Conservation (phyloP, 768 basidiomycete species). For the Hebeloma cylindrosporum region DNA sequence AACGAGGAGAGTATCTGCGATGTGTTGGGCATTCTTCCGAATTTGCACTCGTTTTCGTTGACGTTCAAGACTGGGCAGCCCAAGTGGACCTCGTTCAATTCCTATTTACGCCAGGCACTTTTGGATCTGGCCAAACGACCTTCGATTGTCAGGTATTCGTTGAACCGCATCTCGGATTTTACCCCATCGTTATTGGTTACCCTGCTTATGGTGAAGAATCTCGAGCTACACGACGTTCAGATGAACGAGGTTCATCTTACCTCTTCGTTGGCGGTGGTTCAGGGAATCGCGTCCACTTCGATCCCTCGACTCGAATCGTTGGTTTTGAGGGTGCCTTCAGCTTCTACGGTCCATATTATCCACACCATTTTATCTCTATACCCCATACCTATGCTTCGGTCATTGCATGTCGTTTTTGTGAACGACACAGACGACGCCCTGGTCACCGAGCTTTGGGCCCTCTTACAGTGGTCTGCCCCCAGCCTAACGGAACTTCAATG, state of each 20-base stretch:
- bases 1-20: conserved; percentile 21
- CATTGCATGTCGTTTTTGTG: conserved; percentile 11
- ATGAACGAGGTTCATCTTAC: conserved; percentile 11
- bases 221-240: conserved; percentile 15
- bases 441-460: conserved; percentile 16
- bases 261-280: conserved; percentile 13
- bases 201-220: conserved; percentile 11
- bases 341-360: conserved; percentile 15
- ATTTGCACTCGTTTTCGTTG: conserved; percentile 13
- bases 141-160: conserved; percentile 6
- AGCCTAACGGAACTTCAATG: conserved; percentile 20
- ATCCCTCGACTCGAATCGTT: conserved; percentile 11
- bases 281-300: conserved; percentile 12
- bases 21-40: conserved; percentile 16
- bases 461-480: conserved; percentile 20
- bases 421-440: conserved; percentile 13
- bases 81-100: conserved; percentile 15
- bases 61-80: conserved; percentile 19
- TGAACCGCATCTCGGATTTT: conserved; percentile 17
- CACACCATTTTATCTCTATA: conserved; percentile 11
- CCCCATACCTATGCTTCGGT: conserved; percentile 14
- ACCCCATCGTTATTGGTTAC: conserved; percentile 21
- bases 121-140: conserved; percentile 16
- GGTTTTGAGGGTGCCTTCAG: conserved; percentile 13
- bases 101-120: conserved; percentile 18